These are phyloP conservation scores for Myxozyma neglecta DNA, from an alignment of 805 yeast genomes.

Conservation along the genomic window DNA sequence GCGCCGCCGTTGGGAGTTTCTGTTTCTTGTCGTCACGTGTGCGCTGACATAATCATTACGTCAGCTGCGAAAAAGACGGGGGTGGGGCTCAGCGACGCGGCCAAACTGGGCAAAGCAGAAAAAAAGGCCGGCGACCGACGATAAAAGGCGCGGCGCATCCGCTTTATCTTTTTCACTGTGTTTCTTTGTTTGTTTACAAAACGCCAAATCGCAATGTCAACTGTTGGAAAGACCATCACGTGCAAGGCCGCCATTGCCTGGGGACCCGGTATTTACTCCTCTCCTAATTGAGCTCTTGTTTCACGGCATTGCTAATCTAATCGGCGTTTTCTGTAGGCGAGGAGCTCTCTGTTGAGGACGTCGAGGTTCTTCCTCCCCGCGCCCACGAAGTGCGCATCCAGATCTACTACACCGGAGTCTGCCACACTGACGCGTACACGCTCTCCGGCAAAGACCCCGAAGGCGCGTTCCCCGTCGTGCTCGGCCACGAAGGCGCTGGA, in stretches of 20 bases:
- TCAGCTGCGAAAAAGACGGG: background rate
- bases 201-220: conserved; percentile 35
- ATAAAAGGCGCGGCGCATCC: no score
- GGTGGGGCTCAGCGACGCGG: conserved; percentile 1
- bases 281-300: background rate
- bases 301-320: background rate
- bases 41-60: background rate
- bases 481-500: conserved; percentile 99
- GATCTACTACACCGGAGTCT: conserved; percentile 84
- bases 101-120: background rate
- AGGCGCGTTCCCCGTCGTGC: conserved; percentile 86
- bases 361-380: conserved; percentile 89
- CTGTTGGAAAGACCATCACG: conserved; percentile 50
- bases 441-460: conserved; percentile 94
- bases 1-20: no score
- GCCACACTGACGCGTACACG: conserved; percentile 98
- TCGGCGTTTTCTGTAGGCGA: conserved; percentile 32
- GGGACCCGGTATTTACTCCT: conserved; percentile 66
- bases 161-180: no score
- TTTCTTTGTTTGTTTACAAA: background rate
- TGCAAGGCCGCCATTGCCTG: conserved; percentile 98
- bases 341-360: conserved; percentile 77
- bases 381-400: conserved; percentile 97
- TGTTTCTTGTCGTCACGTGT: no score
- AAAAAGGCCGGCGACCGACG: no score